Evolutionary conservation across 2,329 filamentous ascomycete species (phyloP).

Genomic region (Thermomyces lanuginosus): DNA sequence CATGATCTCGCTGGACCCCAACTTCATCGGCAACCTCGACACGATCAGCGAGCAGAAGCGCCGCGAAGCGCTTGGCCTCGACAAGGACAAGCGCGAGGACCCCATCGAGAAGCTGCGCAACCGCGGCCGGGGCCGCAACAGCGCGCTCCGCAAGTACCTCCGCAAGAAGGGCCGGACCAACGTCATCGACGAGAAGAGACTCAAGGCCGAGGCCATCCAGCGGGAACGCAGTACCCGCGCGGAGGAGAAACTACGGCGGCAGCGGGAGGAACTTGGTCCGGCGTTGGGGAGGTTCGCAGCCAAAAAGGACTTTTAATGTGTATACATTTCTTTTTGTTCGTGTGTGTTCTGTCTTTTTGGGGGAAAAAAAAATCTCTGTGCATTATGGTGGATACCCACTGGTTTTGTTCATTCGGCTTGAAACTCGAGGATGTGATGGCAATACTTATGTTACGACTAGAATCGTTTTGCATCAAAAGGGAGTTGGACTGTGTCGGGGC

Average conservation of each 20-base stretch:
- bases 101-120: constrained; percentile 49
- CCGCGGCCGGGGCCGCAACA: constrained; percentile 75
- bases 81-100: constrained; percentile 49
- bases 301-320: constrained; percentile 36
- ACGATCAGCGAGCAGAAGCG: constrained; percentile 62
- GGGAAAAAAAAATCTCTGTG: too few relatives aligned
- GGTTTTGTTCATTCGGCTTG: too few relatives aligned
- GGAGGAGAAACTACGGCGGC: constrained; percentile 48
- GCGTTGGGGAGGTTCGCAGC: constrained; percentile 66
- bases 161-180: constrained; percentile 87
- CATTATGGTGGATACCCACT: too few relatives aligned
- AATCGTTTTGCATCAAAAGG: too few relatives aligned
- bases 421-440: too few relatives aligned
- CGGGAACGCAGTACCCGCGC: constrained; percentile 51
- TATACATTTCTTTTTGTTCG: constrained; percentile 8
- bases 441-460: too few relatives aligned
- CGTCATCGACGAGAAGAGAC: constrained; percentile 85
- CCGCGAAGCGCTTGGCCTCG: constrained; percentile 61
- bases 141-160: constrained; percentile 69
- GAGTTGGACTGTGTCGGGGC: too few relatives aligned
- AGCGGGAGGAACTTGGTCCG: constrained; percentile 64
- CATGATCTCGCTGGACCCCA: constrained; percentile 90
- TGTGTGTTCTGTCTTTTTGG: neutral
- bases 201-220: constrained; percentile 71
- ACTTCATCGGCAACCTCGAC: constrained; percentile 80